Conservation (phyloP, 73 alveolate species). For the Stentor roeselii region DNA sequence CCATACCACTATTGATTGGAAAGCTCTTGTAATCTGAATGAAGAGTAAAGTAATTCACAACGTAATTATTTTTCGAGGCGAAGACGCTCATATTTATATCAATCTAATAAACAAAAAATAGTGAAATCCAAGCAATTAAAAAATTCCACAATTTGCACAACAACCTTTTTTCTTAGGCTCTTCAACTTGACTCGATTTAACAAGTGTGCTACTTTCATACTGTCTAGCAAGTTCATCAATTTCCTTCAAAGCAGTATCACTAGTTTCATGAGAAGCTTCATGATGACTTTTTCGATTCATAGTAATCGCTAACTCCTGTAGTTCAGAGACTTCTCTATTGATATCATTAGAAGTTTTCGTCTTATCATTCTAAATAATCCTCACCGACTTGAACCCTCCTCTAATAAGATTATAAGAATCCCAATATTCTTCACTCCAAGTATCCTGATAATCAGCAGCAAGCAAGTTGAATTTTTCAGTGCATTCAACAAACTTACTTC, state of each 20-base stretch:
- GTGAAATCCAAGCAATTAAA: no score
- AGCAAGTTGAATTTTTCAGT: slow-evolving; percentile 3
- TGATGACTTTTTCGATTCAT: not conserved
- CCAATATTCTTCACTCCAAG: slow-evolving; percentile 25
- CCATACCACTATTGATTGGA: not conserved
- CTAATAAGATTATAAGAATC: not conserved
- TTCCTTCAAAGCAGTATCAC: not conserved
- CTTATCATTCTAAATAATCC: not conserved
- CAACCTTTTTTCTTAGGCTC: not conserved
- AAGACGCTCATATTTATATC: no score
- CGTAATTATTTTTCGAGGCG: no score
- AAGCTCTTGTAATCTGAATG: not conserved
- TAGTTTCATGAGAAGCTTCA: not conserved
- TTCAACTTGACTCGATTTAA: not conserved
- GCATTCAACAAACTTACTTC: not conserved
- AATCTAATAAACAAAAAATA: no score
- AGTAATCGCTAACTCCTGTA: not conserved
- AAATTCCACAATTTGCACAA: no score
- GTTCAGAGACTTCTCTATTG: not conserved
- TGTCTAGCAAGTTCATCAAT: slow-evolving; percentile 11
- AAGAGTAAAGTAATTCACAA: not conserved
- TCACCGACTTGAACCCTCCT: not conserved
- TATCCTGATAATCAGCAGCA: slow-evolving; percentile 19
- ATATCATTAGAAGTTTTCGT: not conserved
- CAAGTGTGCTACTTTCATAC: slow-evolving; percentile 1